Percentiles rank a stretch among this genome's conserved stretches.
Evolutionary conservation across 768 basidiomycete genomes (phyloP).

Genomic region (Boletus barrowsii): DNA sequence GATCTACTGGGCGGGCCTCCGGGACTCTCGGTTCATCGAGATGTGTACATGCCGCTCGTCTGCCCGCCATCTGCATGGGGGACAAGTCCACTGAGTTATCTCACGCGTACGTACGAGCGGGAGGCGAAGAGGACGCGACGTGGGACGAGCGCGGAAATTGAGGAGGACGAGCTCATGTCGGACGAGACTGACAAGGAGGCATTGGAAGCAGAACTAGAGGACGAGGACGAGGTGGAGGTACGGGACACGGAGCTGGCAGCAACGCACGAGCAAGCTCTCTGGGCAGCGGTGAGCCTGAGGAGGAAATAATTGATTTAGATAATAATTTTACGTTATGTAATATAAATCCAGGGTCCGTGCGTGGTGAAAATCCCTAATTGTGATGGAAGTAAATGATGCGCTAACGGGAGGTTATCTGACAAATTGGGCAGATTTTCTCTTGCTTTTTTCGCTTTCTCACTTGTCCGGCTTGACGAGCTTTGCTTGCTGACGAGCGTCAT

Average conservation of each 20-base stretch:
- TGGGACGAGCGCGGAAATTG: constrained; percentile 15
- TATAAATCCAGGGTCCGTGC: constrained; percentile 27
- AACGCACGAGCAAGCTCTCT: constrained; percentile 41
- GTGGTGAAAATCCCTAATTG: constrained; percentile 20
- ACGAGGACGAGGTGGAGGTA: constrained; percentile 42
- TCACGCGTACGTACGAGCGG: constrained; percentile 23
- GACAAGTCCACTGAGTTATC: constrained; percentile 11
- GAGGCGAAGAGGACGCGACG: constrained; percentile 19
- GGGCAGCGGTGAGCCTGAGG: constrained; percentile 22
- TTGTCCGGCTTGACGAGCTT: constrained; percentile 20
- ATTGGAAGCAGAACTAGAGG: constrained; percentile 38
- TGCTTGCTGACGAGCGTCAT: constrained; percentile 19
- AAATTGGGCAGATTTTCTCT: constrained; percentile 11
- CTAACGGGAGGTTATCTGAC: constrained; percentile 11
- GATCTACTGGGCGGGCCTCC: neutral
- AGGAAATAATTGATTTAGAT: neutral
- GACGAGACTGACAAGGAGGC: constrained; percentile 37
- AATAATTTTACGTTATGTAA: constrained; percentile 12
- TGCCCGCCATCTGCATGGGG: constrained; percentile 25
- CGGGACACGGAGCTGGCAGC: constrained; percentile 32
- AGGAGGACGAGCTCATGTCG: constrained; percentile 27
- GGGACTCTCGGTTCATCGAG: constrained; percentile 25
- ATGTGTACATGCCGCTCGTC: constrained; percentile 37
- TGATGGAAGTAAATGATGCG: constrained; percentile 16
- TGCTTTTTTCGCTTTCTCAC: constrained; percentile 20